Conservation (phyloP, 768 basidiomycete species). For the Saitozyma podzolica region DNA sequence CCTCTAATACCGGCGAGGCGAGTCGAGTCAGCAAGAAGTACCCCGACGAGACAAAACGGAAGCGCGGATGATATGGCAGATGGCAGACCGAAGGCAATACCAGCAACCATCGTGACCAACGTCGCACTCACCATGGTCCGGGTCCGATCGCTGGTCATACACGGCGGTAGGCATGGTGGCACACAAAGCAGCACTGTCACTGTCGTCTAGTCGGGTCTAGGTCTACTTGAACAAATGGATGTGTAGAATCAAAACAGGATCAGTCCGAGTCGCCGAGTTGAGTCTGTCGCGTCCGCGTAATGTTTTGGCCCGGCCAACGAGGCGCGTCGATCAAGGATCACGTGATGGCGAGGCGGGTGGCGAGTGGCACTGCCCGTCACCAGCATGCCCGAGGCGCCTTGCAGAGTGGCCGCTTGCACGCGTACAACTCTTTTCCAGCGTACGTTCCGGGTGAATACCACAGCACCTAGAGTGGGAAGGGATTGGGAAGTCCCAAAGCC, state of each 20-base stretch:
- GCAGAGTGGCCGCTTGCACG: too few species aligned
- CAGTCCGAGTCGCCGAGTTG: too few species aligned
- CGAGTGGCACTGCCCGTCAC: neutral
- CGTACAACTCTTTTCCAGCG: too few species aligned
- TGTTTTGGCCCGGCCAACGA: too few species aligned
- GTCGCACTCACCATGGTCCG: slow-evolving; percentile 17
- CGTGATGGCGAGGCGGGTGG: neutral
- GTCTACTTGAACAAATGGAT: neutral
- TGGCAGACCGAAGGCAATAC: neutral
- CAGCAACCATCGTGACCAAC: too few species aligned
- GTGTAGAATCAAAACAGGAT: too few species aligned
- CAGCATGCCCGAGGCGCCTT: too few species aligned
- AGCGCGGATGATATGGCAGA: neutral
- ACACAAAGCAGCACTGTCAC: neutral
- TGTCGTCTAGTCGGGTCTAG: slow-evolving; percentile 1
- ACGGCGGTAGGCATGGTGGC: slow-evolving; percentile 12
- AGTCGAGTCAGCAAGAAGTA: slow-evolving; percentile 2
- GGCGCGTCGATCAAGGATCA: neutral
- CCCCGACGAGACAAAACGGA: neutral
- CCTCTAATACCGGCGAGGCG: slow-evolving; percentile 58
- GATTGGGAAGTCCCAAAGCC: too few species aligned
- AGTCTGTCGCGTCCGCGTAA: neutral
- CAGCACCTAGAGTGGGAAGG: too few species aligned
- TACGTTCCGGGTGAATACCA: too few species aligned
- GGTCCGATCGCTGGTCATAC: slow-evolving; percentile 10